Evolutionary conservation across 345 rosid genomes (phyloP), one percentile per base, ranked within the genome.

Genomic region (Arabidopsis suecica): DNA sequence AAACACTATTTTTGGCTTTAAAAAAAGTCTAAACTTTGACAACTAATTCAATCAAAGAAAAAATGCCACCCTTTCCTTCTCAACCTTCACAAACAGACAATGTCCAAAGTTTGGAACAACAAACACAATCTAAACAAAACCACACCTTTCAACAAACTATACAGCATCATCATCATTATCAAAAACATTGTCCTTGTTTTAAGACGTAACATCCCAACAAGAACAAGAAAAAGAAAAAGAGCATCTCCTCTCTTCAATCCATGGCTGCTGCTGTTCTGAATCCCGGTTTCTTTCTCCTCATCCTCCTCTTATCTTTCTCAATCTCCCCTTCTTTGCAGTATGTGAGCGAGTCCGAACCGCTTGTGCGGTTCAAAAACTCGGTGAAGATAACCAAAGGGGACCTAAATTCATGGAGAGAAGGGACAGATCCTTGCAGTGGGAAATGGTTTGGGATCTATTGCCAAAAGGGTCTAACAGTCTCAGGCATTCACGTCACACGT

Each of bases 371-470:
- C 76, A 77, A 65, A 22, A 65, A 3, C 67, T 63, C 80, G 1
- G 56, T 71, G 68, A 77, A 71, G 5, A 77, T 77, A 77, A 65
- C 76, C 16, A 72, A 69, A 8, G 73, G 75, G 12, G 83, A 77
- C 38, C 79, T 92, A 62, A 65, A 77, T 61, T 84, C 90, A 56
- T 94, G 98, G 97, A 66, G 36, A 50, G 25, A 67, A 8, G 82
- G 83, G 40, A 79, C 92, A 16, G 64, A 77, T 56, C 91, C 96
- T 53, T 91, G 98, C 59, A 23, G 37, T 11, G 65, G 79, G n/a
- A 62, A 69, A 1, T 94, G 98, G 98, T 12, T 16, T 1, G 93
- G 97, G 9, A 77, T 92, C 68, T 18, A 80, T 57, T 92, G 98
- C 67, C 51, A 49, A 54, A 70, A 81, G 11, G 76, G 76, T 38